A percentile compares a stretch with the other conserved stretches of the same genome.
These are phyloP conservation scores for Viridothelium virens DNA, from an alignment of 495 filamentous ascomycete species.

Conservation along the genomic window DNA sequence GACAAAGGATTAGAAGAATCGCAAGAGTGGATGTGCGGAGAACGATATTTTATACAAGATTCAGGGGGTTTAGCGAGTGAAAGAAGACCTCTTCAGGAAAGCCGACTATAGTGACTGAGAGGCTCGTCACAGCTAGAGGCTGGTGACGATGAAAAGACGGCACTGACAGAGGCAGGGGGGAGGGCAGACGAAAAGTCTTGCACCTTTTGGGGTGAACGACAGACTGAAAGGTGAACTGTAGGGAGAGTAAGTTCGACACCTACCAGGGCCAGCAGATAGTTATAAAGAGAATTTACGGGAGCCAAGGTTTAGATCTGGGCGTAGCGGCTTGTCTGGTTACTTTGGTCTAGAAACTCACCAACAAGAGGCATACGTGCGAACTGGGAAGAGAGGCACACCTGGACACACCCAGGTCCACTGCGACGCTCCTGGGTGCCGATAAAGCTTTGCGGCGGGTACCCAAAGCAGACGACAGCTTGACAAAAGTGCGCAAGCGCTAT, in stretches of 20 bases:
- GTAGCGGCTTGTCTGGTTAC: background rate
- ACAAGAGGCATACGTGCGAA: slow-evolving; percentile 3
- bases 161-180: background rate
- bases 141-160: background rate
- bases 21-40: background rate
- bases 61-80: background rate
- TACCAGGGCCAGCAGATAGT: background rate
- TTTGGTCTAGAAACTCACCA: slow-evolving; percentile 7
- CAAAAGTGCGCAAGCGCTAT: background rate
- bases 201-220: background rate
- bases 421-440: slow-evolving; percentile 2
- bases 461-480: background rate
- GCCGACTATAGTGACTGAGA: background rate
- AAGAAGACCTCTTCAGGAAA: background rate
- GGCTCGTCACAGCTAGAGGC: slow-evolving; percentile 1
- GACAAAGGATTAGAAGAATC: background rate
- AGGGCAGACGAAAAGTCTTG: slow-evolving; percentile 5
- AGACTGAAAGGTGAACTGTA: background rate
- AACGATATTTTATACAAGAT: background rate
- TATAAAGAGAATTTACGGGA: background rate
- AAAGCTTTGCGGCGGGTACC: slow-evolving; percentile 11
- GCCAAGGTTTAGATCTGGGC: slow-evolving; percentile 2
- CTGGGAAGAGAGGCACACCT: background rate
- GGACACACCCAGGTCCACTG: background rate
- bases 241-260: background rate